Percentiles rank a stretch among this genome's conserved stretches.
Evolutionary conservation across 371 early-diverging fungal genomes (phyloP).

Genomic region (Mycotypha africana): DNA sequence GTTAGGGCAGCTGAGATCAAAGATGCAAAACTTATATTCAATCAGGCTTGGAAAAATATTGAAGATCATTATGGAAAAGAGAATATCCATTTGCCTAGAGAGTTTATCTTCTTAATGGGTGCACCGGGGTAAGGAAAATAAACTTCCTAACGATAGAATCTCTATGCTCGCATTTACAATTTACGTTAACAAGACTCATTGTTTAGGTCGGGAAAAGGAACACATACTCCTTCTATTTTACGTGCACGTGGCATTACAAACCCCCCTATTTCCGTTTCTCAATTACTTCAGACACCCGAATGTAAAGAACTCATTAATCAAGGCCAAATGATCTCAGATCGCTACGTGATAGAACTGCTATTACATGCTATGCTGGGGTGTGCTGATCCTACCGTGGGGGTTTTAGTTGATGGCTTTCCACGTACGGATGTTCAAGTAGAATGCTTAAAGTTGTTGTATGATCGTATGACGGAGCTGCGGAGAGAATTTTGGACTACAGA

Average conservation of each 20-base stretch:
- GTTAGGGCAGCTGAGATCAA: constrained; percentile 50
- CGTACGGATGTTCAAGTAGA: constrained; percentile 66
- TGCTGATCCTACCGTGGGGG: constrained; percentile 53
- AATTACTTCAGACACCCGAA: constrained; percentile 58
- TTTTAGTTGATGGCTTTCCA: constrained; percentile 67
- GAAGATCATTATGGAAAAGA: constrained; percentile 56
- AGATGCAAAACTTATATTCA: constrained; percentile 63
- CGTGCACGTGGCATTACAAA: constrained; percentile 62
- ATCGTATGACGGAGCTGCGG: constrained; percentile 57
- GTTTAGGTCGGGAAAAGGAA: constrained; percentile 61
- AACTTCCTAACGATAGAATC: too few relatives aligned
- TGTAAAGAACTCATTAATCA: constrained; percentile 61
- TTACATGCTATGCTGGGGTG: constrained; percentile 56
- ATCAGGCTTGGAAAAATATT: constrained; percentile 65
- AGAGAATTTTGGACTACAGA: constrained; percentile 52
- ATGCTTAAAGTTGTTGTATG: constrained; percentile 54
- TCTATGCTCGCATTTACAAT: too few relatives aligned
- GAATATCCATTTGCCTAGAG: constrained; percentile 58
- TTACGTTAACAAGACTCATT: too few relatives aligned
- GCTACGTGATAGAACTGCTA: constrained; percentile 55
- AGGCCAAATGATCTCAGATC: constrained; percentile 63
- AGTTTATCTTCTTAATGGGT: constrained; percentile 70
- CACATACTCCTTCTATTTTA: constrained; percentile 62
- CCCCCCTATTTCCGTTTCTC: constrained; percentile 59
- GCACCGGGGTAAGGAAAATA: constrained; percentile 48